Percentiles rank a stretch among this genome's conserved stretches.
Evolutionary conservation across 1,284 basidiomycete genomes (phyloP).

Genomic region (Ustilago xerochloae): DNA sequence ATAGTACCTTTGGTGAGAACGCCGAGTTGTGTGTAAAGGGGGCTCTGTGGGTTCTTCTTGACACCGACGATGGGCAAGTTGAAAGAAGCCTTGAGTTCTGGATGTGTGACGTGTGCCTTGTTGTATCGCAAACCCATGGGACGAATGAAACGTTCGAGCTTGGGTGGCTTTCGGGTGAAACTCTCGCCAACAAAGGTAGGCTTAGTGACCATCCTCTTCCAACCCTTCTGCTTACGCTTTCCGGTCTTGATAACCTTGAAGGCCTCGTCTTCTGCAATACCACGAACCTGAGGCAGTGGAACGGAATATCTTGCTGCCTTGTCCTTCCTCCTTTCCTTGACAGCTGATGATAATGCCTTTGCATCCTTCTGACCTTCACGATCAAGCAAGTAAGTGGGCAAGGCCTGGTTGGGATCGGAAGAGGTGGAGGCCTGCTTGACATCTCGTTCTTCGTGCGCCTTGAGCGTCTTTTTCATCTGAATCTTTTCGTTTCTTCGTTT

Average conservation of each 20-base stretch:
- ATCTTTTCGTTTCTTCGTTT: conserved; percentile 97
- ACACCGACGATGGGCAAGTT: conserved; percentile 97
- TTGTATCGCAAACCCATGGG: conserved; percentile 98
- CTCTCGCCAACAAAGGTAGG: conserved; percentile 98
- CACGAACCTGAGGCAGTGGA: conserved; percentile 93
- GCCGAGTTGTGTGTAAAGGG: conserved; percentile 88
- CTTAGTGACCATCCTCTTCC: conserved; percentile 99
- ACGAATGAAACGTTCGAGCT: conserved; percentile 97
- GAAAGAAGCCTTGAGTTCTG: conserved; percentile 97
- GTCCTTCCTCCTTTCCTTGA: conserved; percentile 99
- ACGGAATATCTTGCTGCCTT: conserved; percentile 98
- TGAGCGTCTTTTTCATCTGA: conserved; percentile 98
- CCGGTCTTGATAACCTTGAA: conserved; percentile 99
- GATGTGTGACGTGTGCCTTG: conserved; percentile 99
- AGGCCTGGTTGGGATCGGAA: conserved; percentile 62
- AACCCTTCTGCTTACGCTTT: conserved; percentile 94
- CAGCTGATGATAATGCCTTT: conserved; percentile 93
- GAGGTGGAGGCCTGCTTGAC: conserved; percentile 73
- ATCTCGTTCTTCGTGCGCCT: conserved; percentile 97
- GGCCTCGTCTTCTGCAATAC: conserved; percentile 99
- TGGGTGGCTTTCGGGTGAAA: conserved; percentile 98
- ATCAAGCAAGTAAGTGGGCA: conserved; percentile 87
- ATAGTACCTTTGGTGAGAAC: conserved; percentile 99
- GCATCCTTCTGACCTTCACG: conserved; percentile 97
- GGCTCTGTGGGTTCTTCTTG: conserved; percentile 99